phyloP scores from a whole-genome alignment of 768 basidiomycete species.

The Tylopilus balloui region DNA sequence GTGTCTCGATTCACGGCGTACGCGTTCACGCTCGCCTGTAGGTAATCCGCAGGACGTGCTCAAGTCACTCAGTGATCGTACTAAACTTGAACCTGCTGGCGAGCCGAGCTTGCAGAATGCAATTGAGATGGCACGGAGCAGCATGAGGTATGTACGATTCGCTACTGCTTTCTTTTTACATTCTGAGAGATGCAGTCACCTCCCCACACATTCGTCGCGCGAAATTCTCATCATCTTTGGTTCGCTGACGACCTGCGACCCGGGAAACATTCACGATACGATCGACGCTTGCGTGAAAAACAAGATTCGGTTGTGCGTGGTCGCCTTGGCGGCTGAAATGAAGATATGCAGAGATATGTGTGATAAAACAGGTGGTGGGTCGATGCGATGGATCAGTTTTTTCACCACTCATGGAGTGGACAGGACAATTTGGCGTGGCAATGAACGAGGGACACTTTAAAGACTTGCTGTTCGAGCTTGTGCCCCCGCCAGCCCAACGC shows the following conservation, averaged over 20 bases:
- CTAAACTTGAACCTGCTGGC: constrained; percentile 83
- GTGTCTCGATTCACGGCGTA: background rate
- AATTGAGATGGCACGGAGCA: constrained; percentile 92
- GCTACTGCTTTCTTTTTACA: background rate
- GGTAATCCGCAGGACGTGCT: constrained; percentile 98
- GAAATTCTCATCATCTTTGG: constrained; percentile 94
- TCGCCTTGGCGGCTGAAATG: constrained; percentile 96
- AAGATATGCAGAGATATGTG: constrained; percentile 93
- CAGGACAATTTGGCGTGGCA: constrained; percentile 91
- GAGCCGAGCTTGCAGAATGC: constrained; percentile 97
- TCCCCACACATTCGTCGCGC: constrained; percentile 95
- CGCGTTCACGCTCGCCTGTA: constrained; percentile 28
- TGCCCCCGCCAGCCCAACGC: constrained; percentile 88
- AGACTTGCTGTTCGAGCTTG: constrained; percentile 91
- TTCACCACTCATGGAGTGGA: constrained; percentile 15
- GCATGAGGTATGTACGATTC: constrained; percentile 67
- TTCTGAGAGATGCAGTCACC: constrained; percentile 55
- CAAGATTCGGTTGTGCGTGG: constrained; percentile 87
- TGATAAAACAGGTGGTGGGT: constrained; percentile 83
- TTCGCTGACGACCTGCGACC: constrained; percentile 94
- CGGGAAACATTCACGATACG: constrained; percentile 93
- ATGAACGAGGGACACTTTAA: constrained; percentile 97
- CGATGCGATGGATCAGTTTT: background rate
- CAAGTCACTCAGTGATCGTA: constrained; percentile 75
- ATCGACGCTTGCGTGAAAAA: constrained; percentile 79